Base-by-base conservation (phyloP, 1,284 basidiomycete genomes). In the Peniophora sp. region DNA sequence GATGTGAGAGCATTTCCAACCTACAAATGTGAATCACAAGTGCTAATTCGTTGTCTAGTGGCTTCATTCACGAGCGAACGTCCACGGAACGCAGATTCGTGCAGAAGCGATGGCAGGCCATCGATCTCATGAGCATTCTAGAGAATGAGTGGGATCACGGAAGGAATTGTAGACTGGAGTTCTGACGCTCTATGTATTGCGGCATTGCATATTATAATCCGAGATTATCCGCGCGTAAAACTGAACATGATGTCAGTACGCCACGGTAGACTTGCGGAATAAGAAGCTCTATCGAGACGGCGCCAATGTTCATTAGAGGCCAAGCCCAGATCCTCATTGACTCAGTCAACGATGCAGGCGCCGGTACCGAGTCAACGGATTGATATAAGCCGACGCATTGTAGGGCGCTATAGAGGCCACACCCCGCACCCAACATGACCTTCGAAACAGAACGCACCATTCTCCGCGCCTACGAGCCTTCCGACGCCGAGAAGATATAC, bases 401-500 rank as follows among this genome's bases (percentile, higher is more conserved):
- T 44, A 22, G 42, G 24, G 15, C 22, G 44, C 22, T 24, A n/a
- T 22, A n/a, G 44, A 24, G 22, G 24, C n/a, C 44, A 24, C 20
- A 9, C 24, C 44, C 44, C 14, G 17, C 18, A 18, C 41, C 41
- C 27, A 32, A 12, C 45, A 53, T 51, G 52, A 62, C 66, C 52
- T 57, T 63, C 47, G 56, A 57, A 22, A 68, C 68, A 11, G 48
- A 63, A n/a, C 66, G 57, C 24, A 60, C 63, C 3, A 52, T 66
- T 20, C 58, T 68, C n/a, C 67, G 64, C 15, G 53, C 65, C 9
- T 57, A 55, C 53, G 39, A 60, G 51, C 61, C 69, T 12, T 56
- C 58, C 37, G 72, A 74, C 52, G 57, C 66, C 35, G 60, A 65
- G 27, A 59, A 61, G 41, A 55, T 73, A 23, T 47, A 62, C 6